A percentile compares a stretch with the other conserved stretches of the same genome.
phyloP scores from a whole-genome alignment of 345 rosid genomes.

The Salix udensis region DNA sequence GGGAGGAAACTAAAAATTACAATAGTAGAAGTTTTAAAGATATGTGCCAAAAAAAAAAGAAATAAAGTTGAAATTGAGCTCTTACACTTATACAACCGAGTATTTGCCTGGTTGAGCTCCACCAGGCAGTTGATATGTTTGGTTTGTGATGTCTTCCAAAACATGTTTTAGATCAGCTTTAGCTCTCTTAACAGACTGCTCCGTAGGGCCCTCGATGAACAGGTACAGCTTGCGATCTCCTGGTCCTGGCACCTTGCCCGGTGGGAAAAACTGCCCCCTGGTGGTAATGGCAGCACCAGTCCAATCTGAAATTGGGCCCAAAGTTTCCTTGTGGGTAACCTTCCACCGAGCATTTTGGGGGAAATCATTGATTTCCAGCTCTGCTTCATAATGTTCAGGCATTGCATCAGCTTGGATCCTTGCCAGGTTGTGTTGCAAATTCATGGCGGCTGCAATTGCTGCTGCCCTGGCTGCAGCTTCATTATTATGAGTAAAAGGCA shows the following conservation, averaged over 20 bases:
- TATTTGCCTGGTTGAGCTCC: constrained; percentile 89
- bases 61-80: background rate
- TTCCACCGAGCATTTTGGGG: constrained; percentile 99
- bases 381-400: constrained; percentile 98
- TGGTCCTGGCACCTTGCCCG: constrained; percentile 60
- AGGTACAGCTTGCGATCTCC: constrained; percentile 91
- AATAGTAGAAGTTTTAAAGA: background rate
- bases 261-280: constrained; percentile 74
- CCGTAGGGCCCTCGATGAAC: constrained; percentile 88
- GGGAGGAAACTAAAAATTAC: background rate
- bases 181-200: constrained; percentile 84
- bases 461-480: constrained; percentile 87
- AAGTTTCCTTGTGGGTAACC: constrained; percentile 95
- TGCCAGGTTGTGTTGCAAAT: constrained; percentile 79
- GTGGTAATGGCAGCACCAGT: constrained; percentile 96
- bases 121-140: constrained; percentile 80
- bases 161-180: constrained; percentile 81
- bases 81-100: constrained; percentile 63
- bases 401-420: constrained; percentile 94
- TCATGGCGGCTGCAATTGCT: constrained; percentile 86
- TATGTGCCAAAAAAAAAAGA: background rate
- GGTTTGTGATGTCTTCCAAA: constrained; percentile 83
- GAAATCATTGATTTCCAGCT: constrained; percentile 88
- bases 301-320: constrained; percentile 97
- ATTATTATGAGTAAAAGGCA: constrained; percentile 39